Evolutionary conservation across 75 land plant genomes (phyloP).

Genomic region (Selaginella moellendorffii): DNA sequence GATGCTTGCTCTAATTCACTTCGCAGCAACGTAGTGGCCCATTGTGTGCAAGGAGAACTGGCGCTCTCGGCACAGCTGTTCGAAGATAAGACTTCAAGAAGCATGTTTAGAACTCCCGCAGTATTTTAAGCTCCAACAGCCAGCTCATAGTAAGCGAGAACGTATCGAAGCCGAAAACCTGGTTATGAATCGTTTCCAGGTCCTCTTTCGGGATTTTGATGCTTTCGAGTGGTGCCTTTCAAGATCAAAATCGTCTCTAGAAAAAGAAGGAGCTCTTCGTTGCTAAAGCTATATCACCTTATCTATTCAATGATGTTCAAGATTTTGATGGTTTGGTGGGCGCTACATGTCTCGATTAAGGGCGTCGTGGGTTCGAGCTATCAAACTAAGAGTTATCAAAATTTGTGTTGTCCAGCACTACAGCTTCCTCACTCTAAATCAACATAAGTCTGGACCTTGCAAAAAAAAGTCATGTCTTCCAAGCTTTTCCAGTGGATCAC

Average conservation of each 20-base stretch:
- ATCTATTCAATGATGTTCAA: too few species aligned
- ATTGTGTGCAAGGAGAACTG: conserved; percentile 64
- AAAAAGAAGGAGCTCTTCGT: neutral
- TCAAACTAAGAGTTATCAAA: too few species aligned
- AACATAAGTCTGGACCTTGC: too few species aligned
- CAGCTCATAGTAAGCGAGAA: conserved; percentile 48
- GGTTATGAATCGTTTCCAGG: conserved; percentile 56
- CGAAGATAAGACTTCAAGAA: conserved; percentile 9
- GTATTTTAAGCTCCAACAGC: neutral
- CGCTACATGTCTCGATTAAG: too few species aligned
- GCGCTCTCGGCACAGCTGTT: conserved; percentile 54
- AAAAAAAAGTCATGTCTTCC: too few species aligned
- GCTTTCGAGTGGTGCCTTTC: conserved; percentile 43
- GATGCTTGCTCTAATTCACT: conserved; percentile 42
- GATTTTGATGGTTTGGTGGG: too few species aligned
- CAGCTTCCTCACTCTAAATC: too few species aligned
- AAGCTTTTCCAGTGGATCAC: too few species aligned
- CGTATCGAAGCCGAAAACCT: conserved; percentile 93
- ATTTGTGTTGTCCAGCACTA: too few species aligned
- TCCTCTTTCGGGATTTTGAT: conserved; percentile 53
- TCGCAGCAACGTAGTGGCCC: conserved; percentile 52
- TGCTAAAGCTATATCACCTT: conserved; percentile 35
- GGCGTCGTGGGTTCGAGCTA: too few species aligned
- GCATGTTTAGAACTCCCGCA: conserved; percentile 52
- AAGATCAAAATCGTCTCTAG: neutral